Conservation (phyloP, 257 asterid species). For the Scutellaria baicalensis region DNA sequence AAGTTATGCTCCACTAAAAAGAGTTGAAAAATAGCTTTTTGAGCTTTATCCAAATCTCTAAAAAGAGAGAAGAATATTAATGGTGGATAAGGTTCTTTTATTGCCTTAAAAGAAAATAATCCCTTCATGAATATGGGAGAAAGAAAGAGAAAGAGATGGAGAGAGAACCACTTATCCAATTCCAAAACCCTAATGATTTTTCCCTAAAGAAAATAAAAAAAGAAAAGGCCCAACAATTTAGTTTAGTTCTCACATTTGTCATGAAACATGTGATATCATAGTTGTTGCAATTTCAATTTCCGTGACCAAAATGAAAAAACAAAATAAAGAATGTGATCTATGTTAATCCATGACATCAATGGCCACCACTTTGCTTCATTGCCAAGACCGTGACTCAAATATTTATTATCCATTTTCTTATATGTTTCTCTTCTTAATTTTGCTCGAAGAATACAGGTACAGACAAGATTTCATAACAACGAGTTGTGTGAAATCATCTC, state of each 20-base stretch:
- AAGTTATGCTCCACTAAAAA: background rate
- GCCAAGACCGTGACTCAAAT: slow-evolving; percentile 27
- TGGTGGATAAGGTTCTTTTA: slow-evolving; percentile 11
- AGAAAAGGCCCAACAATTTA: background rate
- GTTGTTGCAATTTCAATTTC: slow-evolving; percentile 8
- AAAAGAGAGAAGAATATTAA: background rate
- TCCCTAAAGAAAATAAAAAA: background rate
- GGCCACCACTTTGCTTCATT: slow-evolving; percentile 20
- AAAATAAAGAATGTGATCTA: slow-evolving; percentile 7
- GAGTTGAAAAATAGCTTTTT: background rate
- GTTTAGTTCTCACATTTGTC: background rate
- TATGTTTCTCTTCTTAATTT: too few relatives aligned
- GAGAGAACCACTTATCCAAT: slow-evolving; percentile 13
- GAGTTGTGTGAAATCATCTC: too few relatives aligned
- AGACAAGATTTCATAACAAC: slow-evolving; percentile 14
- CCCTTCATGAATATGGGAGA: background rate
- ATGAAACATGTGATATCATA: slow-evolving; percentile 37
- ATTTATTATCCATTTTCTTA: background rate
- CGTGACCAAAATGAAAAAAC: slow-evolving; percentile 38
- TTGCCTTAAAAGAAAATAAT: slow-evolving; percentile 7
- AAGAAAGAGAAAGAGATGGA: background rate
- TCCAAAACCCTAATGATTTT: background rate
- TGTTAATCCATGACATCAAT: slow-evolving; percentile 8
- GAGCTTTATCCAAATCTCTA: slow-evolving; percentile 10
- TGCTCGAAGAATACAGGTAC: slow-evolving; percentile 6